These are phyloP conservation scores for Penicillium sp. DNA, from an alignment of 2,329 filamentous ascomycete genomes.

Conservation along the genomic window DNA sequence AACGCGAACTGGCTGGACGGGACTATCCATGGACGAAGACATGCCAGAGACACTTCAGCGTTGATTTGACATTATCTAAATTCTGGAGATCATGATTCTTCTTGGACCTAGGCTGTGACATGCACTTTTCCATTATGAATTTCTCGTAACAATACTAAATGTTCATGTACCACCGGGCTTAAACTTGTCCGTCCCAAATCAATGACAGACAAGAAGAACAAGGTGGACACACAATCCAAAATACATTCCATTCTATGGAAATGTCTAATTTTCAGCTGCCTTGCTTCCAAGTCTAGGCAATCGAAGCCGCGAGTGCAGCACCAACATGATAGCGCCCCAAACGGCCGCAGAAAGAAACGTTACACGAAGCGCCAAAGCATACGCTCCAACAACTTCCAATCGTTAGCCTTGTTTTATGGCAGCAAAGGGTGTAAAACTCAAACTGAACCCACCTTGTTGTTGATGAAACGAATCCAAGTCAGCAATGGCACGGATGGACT, in stretches of 20 bases:
- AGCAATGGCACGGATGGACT: slow-evolving; percentile 53
- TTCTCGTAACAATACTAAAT: too few species aligned
- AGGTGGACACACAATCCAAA: neutral
- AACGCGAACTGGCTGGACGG: neutral
- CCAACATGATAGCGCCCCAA: slow-evolving; percentile 37
- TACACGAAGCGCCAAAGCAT: slow-evolving; percentile 37
- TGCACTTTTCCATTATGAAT: too few species aligned
- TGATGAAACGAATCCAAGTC: slow-evolving; percentile 49
- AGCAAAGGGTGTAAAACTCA: neutral
- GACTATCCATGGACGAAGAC: too few species aligned
- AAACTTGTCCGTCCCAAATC: too few species aligned
- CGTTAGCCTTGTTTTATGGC: slow-evolving; percentile 16
- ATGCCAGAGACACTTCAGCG: too few species aligned
- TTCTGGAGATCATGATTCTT: too few species aligned
- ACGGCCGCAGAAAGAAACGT: slow-evolving; percentile 43
- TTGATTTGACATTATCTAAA: too few species aligned
- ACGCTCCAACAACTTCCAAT: slow-evolving; percentile 37
- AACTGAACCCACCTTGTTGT: slow-evolving; percentile 43
- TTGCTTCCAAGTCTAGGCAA: slow-evolving; percentile 33
- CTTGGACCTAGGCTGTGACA: too few species aligned
- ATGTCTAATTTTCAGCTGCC: neutral
- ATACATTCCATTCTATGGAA: neutral
- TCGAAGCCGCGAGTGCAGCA: slow-evolving; percentile 34
- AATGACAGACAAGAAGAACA: too few species aligned
- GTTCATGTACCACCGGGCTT: too few species aligned